Evolutionary conservation across 2,329 filamentous ascomycete genomes (phyloP).

Genomic region (Penicillium frequentans): DNA sequence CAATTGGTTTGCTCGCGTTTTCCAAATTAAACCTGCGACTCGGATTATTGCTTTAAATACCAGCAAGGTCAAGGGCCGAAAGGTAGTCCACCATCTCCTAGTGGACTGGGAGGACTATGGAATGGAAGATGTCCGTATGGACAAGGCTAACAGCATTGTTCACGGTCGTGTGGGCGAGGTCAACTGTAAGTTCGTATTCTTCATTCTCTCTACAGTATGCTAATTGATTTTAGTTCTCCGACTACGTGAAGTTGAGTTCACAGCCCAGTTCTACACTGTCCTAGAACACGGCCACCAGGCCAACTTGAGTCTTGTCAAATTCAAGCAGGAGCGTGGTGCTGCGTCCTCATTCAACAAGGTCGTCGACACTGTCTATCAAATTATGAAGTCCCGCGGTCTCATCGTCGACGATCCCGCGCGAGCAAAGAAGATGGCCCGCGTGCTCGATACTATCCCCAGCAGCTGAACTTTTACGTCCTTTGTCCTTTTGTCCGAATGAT

Average conservation of each 20-base stretch:
- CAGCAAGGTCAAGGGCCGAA: constrained; percentile 69
- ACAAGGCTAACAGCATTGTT: constrained; percentile 76
- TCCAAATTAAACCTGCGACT: constrained; percentile 82
- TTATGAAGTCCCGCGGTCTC: constrained; percentile 65
- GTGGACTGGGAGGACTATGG: constrained; percentile 80
- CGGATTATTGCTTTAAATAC: constrained; percentile 74
- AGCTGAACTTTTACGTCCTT: background rate
- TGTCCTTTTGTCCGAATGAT: background rate
- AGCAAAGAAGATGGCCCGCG: constrained; percentile 65
- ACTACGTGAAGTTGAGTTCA: constrained; percentile 85
- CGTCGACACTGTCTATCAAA: constrained; percentile 70
- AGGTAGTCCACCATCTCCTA: constrained; percentile 73
- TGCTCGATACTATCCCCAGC: constrained; percentile 29
- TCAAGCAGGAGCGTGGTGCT: constrained; percentile 89
- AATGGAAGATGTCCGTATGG: constrained; percentile 74
- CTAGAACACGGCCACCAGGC: constrained; percentile 79
- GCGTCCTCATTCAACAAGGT: constrained; percentile 86
- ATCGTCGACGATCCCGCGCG: constrained; percentile 68
- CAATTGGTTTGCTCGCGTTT: constrained; percentile 86
- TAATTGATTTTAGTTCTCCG: constrained; percentile 60
- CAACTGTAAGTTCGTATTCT: constrained; percentile 67
- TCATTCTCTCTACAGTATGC: background rate
- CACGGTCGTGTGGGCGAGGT: constrained; percentile 72
- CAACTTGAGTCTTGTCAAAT: constrained; percentile 75
- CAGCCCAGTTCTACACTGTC: constrained; percentile 82